Conservation (phyloP, 257 asterid species). For the Paraleonurus japonicus region DNA sequence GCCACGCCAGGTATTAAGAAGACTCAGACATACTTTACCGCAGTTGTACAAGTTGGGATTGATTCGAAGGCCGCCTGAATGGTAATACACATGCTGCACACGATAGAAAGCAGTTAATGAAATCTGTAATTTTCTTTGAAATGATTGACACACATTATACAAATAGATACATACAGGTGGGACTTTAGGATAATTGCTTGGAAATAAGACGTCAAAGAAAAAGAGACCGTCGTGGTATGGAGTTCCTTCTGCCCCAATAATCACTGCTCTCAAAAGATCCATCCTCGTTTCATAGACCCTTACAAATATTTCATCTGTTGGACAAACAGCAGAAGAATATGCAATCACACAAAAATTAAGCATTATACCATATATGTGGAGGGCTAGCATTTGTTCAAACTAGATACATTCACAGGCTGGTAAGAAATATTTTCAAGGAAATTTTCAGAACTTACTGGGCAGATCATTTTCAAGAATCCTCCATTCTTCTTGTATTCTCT, state of each 20-base stretch:
- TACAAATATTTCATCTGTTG: slow-evolving; percentile 72
- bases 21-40: slow-evolving; percentile 96
- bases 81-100: slow-evolving; percentile 79
- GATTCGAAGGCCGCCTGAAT: slow-evolving; percentile 86
- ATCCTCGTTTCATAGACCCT: slow-evolving; percentile 86
- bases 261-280: slow-evolving; percentile 94
- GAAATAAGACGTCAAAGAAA: slow-evolving; percentile 88
- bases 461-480: slow-evolving; percentile 78
- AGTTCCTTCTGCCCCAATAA: slow-evolving; percentile 95
- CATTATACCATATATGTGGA: no score
- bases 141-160: slow-evolving; percentile 1
- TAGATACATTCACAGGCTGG: slow-evolving; percentile 3
- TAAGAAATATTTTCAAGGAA: not conserved
- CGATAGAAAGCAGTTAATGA: slow-evolving; percentile 15
- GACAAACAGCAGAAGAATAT: slow-evolving; percentile 24
- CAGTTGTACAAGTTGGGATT: slow-evolving; percentile 78
- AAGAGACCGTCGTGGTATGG: slow-evolving; percentile 97
- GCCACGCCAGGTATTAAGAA: slow-evolving; percentile 93
- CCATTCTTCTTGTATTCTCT: slow-evolving; percentile 95
- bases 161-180: slow-evolving; percentile 73
- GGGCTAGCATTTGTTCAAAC: not conserved
- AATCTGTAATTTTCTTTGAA: not conserved
- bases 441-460: slow-evolving; percentile 56
- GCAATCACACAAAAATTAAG: not conserved
- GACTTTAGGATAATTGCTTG: slow-evolving; percentile 67